These are phyloP conservation scores for Tylopilus plumbeoviolaceoides DNA, from an alignment of 768 basidiomycete species.

Conservation along the genomic window DNA sequence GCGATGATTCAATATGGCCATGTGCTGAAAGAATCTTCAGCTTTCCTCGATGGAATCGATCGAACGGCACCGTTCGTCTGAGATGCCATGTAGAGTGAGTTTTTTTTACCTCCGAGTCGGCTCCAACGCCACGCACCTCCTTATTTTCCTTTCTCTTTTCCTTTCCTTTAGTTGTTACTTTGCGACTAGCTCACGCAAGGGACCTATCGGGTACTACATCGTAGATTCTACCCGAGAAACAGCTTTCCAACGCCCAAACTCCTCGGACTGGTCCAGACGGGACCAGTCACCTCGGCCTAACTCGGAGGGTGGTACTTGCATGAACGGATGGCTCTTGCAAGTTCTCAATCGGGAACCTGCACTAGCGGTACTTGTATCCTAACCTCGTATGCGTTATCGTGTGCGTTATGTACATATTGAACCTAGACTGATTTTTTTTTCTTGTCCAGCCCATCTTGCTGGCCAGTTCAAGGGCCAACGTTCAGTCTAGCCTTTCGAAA, in stretches of 20 bases:
- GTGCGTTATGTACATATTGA: too few relatives aligned
- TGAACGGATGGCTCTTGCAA: not conserved
- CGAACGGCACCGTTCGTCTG: not conserved
- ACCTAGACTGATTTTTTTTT: not conserved
- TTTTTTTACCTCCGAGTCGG: too few relatives aligned
- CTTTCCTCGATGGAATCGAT: slow-evolving; percentile 1
- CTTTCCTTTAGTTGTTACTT: not conserved
- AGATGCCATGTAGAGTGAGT: not conserved
- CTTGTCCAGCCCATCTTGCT: too few relatives aligned
- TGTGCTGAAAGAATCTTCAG: too few relatives aligned
- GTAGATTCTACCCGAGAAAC: not conserved
- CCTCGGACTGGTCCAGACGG: slow-evolving; percentile 15
- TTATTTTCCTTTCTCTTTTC: not conserved
- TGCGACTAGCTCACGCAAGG: not conserved
- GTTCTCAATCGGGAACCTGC: not conserved
- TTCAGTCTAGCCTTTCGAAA: too few relatives aligned
- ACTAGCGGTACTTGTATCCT: too few relatives aligned
- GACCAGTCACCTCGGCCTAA: not conserved
- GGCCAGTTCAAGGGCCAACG: not conserved
- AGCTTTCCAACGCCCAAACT: slow-evolving; percentile 6
- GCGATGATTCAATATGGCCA: too few relatives aligned
- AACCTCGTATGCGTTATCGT: too few relatives aligned
- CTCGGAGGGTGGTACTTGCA: not conserved
- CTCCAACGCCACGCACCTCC: not conserved
- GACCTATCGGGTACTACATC: not conserved